Percentiles rank a stretch among this genome's conserved stretches.
phyloP scores from a whole-genome alignment of 805 yeast genomes.

The Lipomyces orientalis region DNA sequence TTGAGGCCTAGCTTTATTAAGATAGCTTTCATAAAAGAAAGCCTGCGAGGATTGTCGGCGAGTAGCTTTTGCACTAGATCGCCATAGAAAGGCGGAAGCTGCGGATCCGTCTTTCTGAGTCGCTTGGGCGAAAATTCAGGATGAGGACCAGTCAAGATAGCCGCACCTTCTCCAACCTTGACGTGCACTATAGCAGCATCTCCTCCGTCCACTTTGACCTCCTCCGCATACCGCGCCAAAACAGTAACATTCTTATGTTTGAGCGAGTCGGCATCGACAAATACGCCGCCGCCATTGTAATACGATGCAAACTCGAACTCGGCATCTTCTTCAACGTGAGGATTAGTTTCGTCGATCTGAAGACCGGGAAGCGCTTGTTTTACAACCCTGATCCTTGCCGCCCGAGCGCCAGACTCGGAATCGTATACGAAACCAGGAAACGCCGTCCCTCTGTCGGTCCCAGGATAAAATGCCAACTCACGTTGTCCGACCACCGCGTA shows the following conservation, averaged over 20 bases:
- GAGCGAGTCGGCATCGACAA: slow-evolving; percentile 66
- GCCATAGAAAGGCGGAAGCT: slow-evolving; percentile 27
- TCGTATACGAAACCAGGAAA: slow-evolving; percentile 80
- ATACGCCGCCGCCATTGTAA: slow-evolving; percentile 90
- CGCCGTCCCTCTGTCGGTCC: slow-evolving; percentile 80
- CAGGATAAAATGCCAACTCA: slow-evolving; percentile 83
- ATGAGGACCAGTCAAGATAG: slow-evolving; percentile 81
- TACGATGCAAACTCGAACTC: slow-evolving; percentile 49
- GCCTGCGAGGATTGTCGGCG: slow-evolving; percentile 55
- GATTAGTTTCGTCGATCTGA: slow-evolving; percentile 2
- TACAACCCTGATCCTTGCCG: slow-evolving; percentile 52
- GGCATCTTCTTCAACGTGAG: slow-evolving; percentile 11
- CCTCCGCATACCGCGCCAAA: slow-evolving; percentile 68
- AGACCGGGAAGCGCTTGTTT: slow-evolving; percentile 30
- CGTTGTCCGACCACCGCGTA: slow-evolving; percentile 74
- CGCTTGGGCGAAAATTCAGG: slow-evolving; percentile 66
- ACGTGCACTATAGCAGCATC: slow-evolving; percentile 77
- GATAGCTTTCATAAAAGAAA: slow-evolving; percentile 61
- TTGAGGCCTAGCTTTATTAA: slow-evolving; percentile 67
- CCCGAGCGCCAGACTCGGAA: slow-evolving; percentile 75
- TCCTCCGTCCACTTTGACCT: slow-evolving; percentile 56
- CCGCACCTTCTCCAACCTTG: slow-evolving; percentile 74
- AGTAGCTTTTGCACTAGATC: slow-evolving; percentile 46
- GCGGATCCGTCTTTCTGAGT: slow-evolving; percentile 21
- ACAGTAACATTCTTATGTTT: slow-evolving; percentile 60